Percentiles rank a stretch among this genome's conserved stretches.
Conservation (phyloP, 306 rosid species). For the Sindora glabra region DNA sequence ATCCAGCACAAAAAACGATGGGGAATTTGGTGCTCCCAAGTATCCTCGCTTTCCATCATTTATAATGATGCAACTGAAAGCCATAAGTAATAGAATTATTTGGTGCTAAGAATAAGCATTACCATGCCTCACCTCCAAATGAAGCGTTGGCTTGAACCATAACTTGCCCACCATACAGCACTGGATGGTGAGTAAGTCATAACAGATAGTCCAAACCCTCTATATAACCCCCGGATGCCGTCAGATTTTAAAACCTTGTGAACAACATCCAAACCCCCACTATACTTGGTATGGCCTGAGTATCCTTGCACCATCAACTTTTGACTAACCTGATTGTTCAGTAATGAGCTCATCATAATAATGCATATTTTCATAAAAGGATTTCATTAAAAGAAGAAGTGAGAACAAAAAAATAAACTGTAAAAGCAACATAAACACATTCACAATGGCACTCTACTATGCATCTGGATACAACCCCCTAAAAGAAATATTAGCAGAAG, state of each 20-base stretch:
- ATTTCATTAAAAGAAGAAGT: conserved; percentile 5
- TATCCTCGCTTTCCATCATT: too few relatives aligned
- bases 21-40: too few relatives aligned
- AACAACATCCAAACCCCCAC: conserved; percentile 84
- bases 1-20: too few relatives aligned
- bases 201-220: conserved; percentile 83
- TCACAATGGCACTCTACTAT: neutral
- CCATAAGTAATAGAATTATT: too few relatives aligned
- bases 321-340: conserved; percentile 63
- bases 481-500: conserved; percentile 1
- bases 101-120: conserved; percentile 5
- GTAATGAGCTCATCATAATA: conserved; percentile 10
- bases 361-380: neutral
- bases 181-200: conserved; percentile 91
- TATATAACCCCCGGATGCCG: conserved; percentile 76
- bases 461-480: neutral
- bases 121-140: conserved; percentile 88
- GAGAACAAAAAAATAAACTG: neutral
- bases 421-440: neutral
- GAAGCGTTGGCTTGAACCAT: conserved; percentile 82
- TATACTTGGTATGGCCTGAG: conserved; percentile 67
- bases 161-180: conserved; percentile 98
- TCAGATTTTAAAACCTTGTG: conserved; percentile 54
- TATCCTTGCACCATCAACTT: conserved; percentile 94
- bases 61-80: too few relatives aligned